phyloP scores from a whole-genome alignment of 2,329 filamentous ascomycete genomes.

The Colletotrichum abscissum region DNA sequence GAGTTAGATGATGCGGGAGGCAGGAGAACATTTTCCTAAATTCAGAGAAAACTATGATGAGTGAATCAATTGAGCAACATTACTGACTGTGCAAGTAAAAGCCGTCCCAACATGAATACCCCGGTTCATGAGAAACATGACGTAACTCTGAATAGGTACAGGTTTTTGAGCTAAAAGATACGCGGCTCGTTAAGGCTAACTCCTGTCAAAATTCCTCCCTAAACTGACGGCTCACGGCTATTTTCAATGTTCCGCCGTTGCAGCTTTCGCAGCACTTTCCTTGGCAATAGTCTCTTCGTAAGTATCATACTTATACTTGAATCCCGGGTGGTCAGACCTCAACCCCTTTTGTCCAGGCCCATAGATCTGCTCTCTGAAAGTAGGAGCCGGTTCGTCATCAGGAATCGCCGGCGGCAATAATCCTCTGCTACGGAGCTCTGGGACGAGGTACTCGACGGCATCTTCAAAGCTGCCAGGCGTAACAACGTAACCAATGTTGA shows the following conservation, averaged over 20 bases:
- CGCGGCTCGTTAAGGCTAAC: no score
- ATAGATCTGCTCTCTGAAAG: conserved; percentile 22
- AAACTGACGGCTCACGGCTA: not conserved
- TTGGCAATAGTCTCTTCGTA: conserved; percentile 15
- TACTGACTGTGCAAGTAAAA: no score
- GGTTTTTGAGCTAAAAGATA: no score
- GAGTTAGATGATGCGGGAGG: not conserved
- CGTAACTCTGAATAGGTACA: no score
- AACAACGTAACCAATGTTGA: conserved; percentile 54
- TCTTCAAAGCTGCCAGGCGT: conserved; percentile 52
- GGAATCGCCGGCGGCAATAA: conserved; percentile 23
- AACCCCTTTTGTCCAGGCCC: conserved; percentile 13
- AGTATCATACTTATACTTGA: conserved; percentile 21
- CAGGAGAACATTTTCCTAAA: not conserved
- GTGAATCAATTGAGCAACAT: no score
- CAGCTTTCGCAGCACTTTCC: not conserved
- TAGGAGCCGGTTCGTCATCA: not conserved
- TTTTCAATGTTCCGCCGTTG: not conserved
- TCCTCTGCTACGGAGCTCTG: conserved; percentile 42
- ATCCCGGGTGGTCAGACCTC: conserved; percentile 9
- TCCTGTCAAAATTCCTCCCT: not conserved
- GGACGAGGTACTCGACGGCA: conserved; percentile 44
- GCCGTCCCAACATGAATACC: no score
- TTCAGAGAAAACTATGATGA: no score
- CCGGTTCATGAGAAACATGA: no score